Percentiles rank a stretch among this genome's conserved stretches.
These are phyloP conservation scores for Linnemannia zychae DNA, from an alignment of 192 early-diverging fungal genomes.

Conservation along the genomic window DNA sequence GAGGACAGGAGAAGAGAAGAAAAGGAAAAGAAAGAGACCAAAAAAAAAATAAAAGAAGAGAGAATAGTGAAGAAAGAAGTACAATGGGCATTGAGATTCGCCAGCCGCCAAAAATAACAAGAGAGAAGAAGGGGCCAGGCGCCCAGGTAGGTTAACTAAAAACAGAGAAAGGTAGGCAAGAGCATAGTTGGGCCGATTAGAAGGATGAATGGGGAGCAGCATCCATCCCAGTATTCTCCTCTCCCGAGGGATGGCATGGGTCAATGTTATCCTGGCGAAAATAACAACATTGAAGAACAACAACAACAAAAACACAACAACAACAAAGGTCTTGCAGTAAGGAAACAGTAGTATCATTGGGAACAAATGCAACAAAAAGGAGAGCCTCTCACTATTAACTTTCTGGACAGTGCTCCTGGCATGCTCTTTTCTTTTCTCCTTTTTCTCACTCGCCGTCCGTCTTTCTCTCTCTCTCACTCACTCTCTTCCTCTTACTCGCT, in stretches of 20 bases:
- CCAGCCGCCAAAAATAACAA: background rate
- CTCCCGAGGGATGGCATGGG: background rate
- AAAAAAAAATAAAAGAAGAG: background rate
- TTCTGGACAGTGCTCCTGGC: background rate
- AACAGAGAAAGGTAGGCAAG: background rate
- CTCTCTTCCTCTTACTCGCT: background rate
- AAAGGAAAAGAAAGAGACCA: background rate
- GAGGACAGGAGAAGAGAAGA: background rate
- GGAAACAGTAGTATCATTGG: background rate
- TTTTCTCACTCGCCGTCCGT: no score
- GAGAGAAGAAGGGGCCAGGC: background rate
- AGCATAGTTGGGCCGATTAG: background rate
- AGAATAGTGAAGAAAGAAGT: background rate
- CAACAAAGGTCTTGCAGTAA: no score
- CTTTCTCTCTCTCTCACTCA: conserved; percentile 11
- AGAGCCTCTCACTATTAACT: background rate
- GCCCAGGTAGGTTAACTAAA: no score
- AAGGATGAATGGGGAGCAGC: no score
- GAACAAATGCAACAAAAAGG: background rate
- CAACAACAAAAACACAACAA: no score
- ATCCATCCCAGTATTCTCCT: background rate
- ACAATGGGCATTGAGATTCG: background rate
- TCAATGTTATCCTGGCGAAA: background rate
- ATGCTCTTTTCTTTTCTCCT: background rate
- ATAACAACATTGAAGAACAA: background rate